A percentile compares a stretch with the other conserved stretches of the same genome.
Conservation (phyloP, 495 filamentous ascomycete species). For the Bombardia bombarda region DNA sequence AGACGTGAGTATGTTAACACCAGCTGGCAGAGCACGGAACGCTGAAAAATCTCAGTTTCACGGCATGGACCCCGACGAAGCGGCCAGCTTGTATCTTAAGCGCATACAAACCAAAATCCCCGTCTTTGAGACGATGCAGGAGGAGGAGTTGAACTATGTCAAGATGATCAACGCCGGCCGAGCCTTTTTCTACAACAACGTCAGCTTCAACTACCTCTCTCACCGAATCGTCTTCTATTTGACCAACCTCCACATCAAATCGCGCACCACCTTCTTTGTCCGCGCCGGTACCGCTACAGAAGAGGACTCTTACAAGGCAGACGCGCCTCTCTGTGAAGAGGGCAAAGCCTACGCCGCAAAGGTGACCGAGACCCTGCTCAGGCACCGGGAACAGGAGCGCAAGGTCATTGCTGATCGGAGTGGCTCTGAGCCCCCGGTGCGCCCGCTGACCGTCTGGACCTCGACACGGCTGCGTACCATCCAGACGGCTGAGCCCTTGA, state of each 20-base stretch:
- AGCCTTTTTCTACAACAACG: conserved; percentile 84
- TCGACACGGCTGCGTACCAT: conserved; percentile 84
- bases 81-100: conserved; percentile 80
- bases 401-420: conserved; percentile 59
- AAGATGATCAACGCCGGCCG: conserved; percentile 99
- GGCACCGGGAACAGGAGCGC: conserved; percentile 75
- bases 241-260: conserved; percentile 94
- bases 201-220: conserved; percentile 89
- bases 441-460: conserved; percentile 86
- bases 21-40: background rate
- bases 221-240: conserved; percentile 97
- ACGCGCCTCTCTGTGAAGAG: conserved; percentile 73
- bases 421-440: conserved; percentile 58
- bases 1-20: conserved; percentile 51
- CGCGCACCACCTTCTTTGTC: conserved; percentile 86
- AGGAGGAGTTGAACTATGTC: conserved; percentile 88
- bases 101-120: conserved; percentile 89
- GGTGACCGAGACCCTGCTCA: conserved; percentile 74
- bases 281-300: conserved; percentile 61
- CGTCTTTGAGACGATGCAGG: conserved; percentile 93
- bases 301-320: conserved; percentile 83
- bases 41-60: conserved; percentile 54
- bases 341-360: conserved; percentile 80
- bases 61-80: conserved; percentile 85
- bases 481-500: conserved; percentile 79